These are phyloP conservation scores for Fusarium sulawesiense DNA, from an alignment of 2,329 filamentous ascomycete species.

Conservation along the genomic window DNA sequence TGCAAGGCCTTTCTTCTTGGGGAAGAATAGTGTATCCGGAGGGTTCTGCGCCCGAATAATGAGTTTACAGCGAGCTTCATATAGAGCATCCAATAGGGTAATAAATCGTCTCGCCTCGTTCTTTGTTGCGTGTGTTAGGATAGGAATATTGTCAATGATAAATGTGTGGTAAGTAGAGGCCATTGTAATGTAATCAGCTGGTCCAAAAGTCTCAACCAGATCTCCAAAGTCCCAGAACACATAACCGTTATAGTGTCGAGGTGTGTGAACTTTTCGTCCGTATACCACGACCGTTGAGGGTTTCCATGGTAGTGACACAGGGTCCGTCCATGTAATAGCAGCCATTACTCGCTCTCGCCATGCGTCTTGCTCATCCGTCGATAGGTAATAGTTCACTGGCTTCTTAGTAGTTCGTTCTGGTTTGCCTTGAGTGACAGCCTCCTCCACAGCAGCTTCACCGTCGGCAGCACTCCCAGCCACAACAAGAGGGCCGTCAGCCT, in stretches of 20 bases:
- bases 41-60: constrained; percentile 73
- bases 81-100: constrained; percentile 81
- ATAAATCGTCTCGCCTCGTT: constrained; percentile 86
- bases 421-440: constrained; percentile 22
- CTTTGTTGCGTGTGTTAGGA: constrained; percentile 75
- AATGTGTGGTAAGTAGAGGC: constrained; percentile 84
- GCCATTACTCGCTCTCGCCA: constrained; percentile 44
- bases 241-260: constrained; percentile 66
- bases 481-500: constrained; percentile 27
- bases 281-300: constrained; percentile 65
- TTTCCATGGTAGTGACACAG: constrained; percentile 53
- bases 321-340: constrained; percentile 39
- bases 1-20: constrained; percentile 59
- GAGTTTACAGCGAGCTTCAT: constrained; percentile 84
- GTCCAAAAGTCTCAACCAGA: constrained; percentile 76
- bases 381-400: constrained; percentile 50
- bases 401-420: constrained; percentile 34
- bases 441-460: not conserved
- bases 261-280: constrained; percentile 70
- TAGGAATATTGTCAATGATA: constrained; percentile 76
- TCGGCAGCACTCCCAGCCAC: not conserved
- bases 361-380: constrained; percentile 44
- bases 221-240: constrained; percentile 75
- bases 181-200: constrained; percentile 85
- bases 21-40: constrained; percentile 83